These are phyloP conservation scores for Brassica balearica DNA, from an alignment of 441 rosid species.

Conservation along the genomic window DNA sequence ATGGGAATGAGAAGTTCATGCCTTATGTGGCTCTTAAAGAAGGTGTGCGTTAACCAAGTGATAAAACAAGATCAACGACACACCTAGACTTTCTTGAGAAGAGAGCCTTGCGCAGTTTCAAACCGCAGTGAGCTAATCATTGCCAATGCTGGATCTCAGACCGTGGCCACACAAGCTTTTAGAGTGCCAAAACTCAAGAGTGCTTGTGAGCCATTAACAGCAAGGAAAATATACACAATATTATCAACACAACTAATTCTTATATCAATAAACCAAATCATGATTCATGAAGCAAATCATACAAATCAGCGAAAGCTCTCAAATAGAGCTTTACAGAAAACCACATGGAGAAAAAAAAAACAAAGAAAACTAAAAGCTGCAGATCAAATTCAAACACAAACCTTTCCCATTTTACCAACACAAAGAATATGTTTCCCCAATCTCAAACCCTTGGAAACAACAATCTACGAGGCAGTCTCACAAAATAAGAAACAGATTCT, in stretches of 20 bases:
- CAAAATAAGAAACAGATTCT: conserved; percentile 26
- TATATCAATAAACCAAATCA: conserved; percentile 31
- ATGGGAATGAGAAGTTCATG: no score
- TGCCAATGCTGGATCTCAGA: conserved; percentile 15
- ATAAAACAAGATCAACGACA: not conserved
- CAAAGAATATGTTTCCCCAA: conserved; percentile 36
- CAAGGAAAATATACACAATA: not conserved
- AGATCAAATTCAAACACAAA: conserved; percentile 38
- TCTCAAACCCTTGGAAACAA: conserved; percentile 36
- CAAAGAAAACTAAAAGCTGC: conserved; percentile 29
- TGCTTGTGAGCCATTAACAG: conserved; percentile 23
- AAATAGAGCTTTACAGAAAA: conserved; percentile 21
- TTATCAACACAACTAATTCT: conserved; percentile 27
- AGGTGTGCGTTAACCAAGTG: not conserved
- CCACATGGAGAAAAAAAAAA: conserved; percentile 11
- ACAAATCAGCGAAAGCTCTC: conserved; percentile 39
- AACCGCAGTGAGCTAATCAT: not conserved
- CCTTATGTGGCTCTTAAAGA: no score
- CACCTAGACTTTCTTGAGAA: not conserved
- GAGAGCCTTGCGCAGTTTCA: conserved; percentile 3
- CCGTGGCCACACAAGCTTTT: not conserved
- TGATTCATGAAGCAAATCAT: conserved; percentile 33
- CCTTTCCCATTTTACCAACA: conserved; percentile 37
- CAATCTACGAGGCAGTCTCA: conserved; percentile 26
- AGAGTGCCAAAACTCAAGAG: not conserved